Evolutionary conservation across 1,284 basidiomycete species (phyloP), one percentile per base, ranked within the genome.

Genomic region (Papiliotrema laurentii): DNA sequence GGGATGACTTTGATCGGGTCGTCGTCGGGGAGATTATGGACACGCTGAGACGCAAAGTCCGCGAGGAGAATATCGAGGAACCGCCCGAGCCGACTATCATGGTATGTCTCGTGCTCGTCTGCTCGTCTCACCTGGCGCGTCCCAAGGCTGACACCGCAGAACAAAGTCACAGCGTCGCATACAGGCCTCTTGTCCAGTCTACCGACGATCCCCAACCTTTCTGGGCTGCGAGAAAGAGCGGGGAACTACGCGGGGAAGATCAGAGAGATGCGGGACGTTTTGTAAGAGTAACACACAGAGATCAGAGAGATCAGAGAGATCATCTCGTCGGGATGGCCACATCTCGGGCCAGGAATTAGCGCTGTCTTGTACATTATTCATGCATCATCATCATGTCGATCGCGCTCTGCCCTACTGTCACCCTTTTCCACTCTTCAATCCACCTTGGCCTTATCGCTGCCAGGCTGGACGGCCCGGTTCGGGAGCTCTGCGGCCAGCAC

Each of bases 21-120:
- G 82, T 84, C 11, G 87, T 87, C n/a, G 85, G 76, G 59, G 90
- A 96, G 48, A 85, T 96, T 43, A 96, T 97, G 88, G 94, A 97
- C 28, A 89, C 85, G 50, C 80, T 97, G 53, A 88, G 86, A 71
- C 81, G 91, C 45, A 97, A 94, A 69, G 88, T 91, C 19, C 90
- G 86, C 68, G 89, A 93, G 31, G 90, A 93, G 64, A 81, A 81
- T 16, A 71, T 93, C 48, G 78, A 77, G 31, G 89, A 92, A 74
- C 89, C 89, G 22, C 50, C 56, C 35, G 71, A 75, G 49, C 69
- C 73, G 26, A 74, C 73, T 16, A 73, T 74, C 52, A 74, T 74
- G 73, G 71, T 91, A 73, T 77, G 89, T 83, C 4, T 22, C 14
- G 13, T n/a, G n/a, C n/a, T n/a, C n/a, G n/a, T n/a, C n/a, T n/a